These are phyloP conservation scores for Arthrobotrys sphaeroides DNA, from an alignment of 2,329 filamentous ascomycete species.

Conservation along the genomic window DNA sequence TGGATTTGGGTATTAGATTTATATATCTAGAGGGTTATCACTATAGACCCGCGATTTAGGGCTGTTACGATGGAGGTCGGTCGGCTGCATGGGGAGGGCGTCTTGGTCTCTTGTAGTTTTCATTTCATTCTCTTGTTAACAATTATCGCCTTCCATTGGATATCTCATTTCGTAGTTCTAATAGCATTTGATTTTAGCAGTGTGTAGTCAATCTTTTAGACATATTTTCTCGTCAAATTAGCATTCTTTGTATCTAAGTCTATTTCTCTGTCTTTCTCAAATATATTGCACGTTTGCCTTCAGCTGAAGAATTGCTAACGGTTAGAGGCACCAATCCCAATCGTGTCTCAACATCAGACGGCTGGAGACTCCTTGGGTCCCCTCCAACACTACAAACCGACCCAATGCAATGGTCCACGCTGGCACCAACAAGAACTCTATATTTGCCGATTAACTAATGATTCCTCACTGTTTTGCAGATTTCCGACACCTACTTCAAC, in stretches of 20 bases:
- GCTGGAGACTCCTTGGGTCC: background rate
- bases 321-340: background rate
- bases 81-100: slow-evolving; percentile 44
- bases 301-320: background rate
- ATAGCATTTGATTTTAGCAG: slow-evolving; percentile 10
- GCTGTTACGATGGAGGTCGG: slow-evolving; percentile 2
- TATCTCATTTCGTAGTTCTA: slow-evolving; percentile 2
- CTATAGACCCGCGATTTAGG: background rate
- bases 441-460: slow-evolving; percentile 1
- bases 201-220: slow-evolving; percentile 23
- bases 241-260: slow-evolving; percentile 12
- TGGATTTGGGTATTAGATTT: slow-evolving; percentile 31
- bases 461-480: background rate
- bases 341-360: slow-evolving; percentile 18
- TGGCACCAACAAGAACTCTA: slow-evolving; percentile 8
- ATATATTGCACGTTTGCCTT: background rate
- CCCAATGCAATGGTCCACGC: slow-evolving; percentile 25
- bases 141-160: too few species aligned
- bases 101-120: slow-evolving; percentile 15
- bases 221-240: slow-evolving; percentile 8
- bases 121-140: slow-evolving; percentile 3
- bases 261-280: background rate
- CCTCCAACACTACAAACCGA: slow-evolving; percentile 19
- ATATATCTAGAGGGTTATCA: background rate
- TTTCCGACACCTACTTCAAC: background rate